These are phyloP conservation scores for Myrmaecium sp. DNA, from an alignment of 2,329 filamentous ascomycete species.

Conservation along the genomic window DNA sequence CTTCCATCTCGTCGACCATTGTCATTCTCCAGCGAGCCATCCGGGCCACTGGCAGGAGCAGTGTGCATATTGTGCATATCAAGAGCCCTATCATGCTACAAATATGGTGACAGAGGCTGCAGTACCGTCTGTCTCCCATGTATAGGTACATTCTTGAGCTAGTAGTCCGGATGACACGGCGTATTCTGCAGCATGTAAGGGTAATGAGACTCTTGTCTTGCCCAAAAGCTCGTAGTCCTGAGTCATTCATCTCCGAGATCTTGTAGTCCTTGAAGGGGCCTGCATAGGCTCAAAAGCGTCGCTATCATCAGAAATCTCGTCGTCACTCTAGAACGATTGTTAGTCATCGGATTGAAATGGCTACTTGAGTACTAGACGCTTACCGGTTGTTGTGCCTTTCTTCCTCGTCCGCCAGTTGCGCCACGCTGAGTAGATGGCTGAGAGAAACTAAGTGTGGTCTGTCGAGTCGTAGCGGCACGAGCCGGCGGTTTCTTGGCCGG, in stretches of 20 bases:
- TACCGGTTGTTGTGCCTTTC: constrained; percentile 24
- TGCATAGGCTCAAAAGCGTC: constrained; percentile 22
- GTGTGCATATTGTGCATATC: too few relatives aligned
- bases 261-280: constrained; percentile 9
- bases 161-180: too few relatives aligned
- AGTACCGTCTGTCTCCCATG: too few relatives aligned
- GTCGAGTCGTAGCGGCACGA: constrained; percentile 12
- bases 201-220: too few relatives aligned
- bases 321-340: constrained; percentile 17
- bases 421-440: constrained; percentile 18
- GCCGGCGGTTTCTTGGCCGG: constrained; percentile 10
- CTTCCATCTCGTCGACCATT: too few relatives aligned
- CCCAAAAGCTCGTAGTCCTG: neutral
- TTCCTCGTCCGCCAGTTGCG: constrained; percentile 10
- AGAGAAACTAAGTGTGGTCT: constrained; percentile 26
- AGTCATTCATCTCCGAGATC: constrained; percentile 3
- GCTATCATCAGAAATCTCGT: constrained; percentile 21
- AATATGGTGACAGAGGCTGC: too few relatives aligned
- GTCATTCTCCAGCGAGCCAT: too few relatives aligned
- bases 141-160: too few relatives aligned
- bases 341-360: neutral
- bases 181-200: too few relatives aligned
- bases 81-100: too few relatives aligned
- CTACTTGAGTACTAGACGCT: constrained; percentile 8
- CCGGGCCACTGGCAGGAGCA: too few relatives aligned